Evolutionary conservation across 164 flowering plant genomes (phyloP), one percentile per base, ranked within the genome.

Genomic region (Santalum album): DNA sequence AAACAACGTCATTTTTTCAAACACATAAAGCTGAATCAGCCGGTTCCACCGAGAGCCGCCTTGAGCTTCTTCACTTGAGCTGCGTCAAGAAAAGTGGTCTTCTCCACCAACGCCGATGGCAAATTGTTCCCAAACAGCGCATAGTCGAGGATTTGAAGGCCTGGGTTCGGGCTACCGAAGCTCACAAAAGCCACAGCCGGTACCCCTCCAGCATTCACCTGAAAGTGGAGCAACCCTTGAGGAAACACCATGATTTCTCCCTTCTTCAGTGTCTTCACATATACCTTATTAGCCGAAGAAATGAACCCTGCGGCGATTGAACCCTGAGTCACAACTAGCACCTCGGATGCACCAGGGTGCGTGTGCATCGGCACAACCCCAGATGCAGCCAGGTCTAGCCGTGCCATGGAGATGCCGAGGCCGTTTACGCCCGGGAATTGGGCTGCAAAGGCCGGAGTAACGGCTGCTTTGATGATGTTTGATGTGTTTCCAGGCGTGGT

Each of bases 61-160:
- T 65, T 60, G 32, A 65, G 60, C 63, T 60, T 65, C 69, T 59
- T 65, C 9, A 65, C 60, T 16, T 17, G 20, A 14, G 51, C 64
- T 39, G 18, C 55, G 34, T 54, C 60, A 12, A 65, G 47, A 48
- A 65, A 59, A 40, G 69, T 54, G 19, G 53, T 46, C 35, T 14
- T 26, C 21, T 25, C 43, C 16, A 60, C 49, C 15, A 55, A 22
- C 12, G 34, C 44, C 17, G 68, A 25, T 2, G 69, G 60, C 43
- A 65, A 27, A 15, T 60, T 18, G n/a, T 51, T 65, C 1, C 14
- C 60, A 35, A 59, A 59, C 38, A 65, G 22, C 0, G 64, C 69
- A 43, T 40, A 43, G 51, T 50, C 56, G n/a, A 25, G 18, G n/a
- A 54, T 58, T 23, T 64, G 68, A 2, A 64, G 63, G 14, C 68